Evolutionary conservation across 2,329 filamentous ascomycete species (phyloP).

Genomic region (Lachnellula cervina): DNA sequence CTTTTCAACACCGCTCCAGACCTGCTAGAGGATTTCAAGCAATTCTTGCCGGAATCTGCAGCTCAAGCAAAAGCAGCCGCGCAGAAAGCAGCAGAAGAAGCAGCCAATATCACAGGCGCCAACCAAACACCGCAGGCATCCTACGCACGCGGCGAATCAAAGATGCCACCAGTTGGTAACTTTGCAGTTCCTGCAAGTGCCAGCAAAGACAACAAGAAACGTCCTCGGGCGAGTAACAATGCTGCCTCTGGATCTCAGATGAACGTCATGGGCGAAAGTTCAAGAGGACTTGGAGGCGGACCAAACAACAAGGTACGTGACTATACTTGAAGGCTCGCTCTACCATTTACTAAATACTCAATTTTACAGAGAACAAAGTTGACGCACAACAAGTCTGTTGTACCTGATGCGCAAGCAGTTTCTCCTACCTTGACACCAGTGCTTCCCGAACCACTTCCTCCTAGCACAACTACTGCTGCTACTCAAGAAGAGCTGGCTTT

Average conservation of each 20-base stretch:
- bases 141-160: conserved; percentile 46
- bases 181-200: conserved; percentile 80
- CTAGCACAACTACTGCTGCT: conserved; percentile 66
- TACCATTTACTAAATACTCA: not conserved
- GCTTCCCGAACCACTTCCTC: conserved; percentile 80
- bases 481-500: conserved; percentile 83
- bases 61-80: conserved; percentile 59
- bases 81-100: conserved; percentile 58
- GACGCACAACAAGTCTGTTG: conserved; percentile 52
- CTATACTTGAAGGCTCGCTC: not conserved
- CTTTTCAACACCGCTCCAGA: conserved; percentile 92
- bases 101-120: conserved; percentile 35
- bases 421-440: conserved; percentile 86
- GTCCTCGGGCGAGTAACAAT: conserved; percentile 47
- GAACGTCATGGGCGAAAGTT: conserved; percentile 20
- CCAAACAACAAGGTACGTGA: conserved; percentile 46
- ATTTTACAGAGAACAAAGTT: conserved; percentile 61
- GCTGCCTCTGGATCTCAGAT: conserved; percentile 29
- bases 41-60: conserved; percentile 90
- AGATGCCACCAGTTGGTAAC: conserved; percentile 91
- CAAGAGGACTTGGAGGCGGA: conserved; percentile 28
- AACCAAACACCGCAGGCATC: conserved; percentile 51
- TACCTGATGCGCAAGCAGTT: conserved; percentile 36
- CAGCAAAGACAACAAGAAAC: conserved; percentile 87
- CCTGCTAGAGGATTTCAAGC: conserved; percentile 95